phyloP scores from a whole-genome alignment of 2,329 filamentous ascomycete genomes.

The Fusarium coffeatum region DNA sequence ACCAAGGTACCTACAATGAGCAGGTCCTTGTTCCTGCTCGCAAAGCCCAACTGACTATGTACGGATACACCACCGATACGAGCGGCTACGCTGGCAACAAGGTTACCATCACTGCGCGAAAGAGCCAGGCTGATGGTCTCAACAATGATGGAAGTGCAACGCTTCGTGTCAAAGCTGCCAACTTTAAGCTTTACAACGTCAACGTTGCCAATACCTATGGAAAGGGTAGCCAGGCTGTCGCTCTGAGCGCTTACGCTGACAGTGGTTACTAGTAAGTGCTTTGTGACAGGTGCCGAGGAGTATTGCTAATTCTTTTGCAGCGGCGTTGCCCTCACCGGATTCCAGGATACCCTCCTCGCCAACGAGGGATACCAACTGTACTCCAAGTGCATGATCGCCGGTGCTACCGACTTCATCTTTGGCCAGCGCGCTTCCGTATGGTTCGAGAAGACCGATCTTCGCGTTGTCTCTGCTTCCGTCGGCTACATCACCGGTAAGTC shows the following conservation, averaged over 20 bases:
- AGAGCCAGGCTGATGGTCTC: slow-evolving; percentile 57
- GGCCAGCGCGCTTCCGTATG: slow-evolving; percentile 57
- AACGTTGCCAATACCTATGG: slow-evolving; percentile 62
- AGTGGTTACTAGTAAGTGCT: slow-evolving; percentile 57
- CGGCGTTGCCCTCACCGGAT: slow-evolving; percentile 59
- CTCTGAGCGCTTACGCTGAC: slow-evolving; percentile 57
- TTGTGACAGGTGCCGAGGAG: rapidly evolving
- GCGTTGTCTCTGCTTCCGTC: slow-evolving; percentile 50
- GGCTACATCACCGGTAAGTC: slow-evolving; percentile 58
- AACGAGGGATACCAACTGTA: slow-evolving; percentile 62
- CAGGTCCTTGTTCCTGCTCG: slow-evolving; percentile 63
- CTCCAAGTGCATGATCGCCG: slow-evolving; percentile 56
- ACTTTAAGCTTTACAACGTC: slow-evolving; percentile 72
- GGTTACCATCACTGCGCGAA: slow-evolving; percentile 62
- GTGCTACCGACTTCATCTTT: slow-evolving; percentile 64
- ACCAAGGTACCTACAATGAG: slow-evolving; percentile 66
- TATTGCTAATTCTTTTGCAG: neutral
- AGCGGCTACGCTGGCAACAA: slow-evolving; percentile 64
- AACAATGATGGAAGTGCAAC: slow-evolving; percentile 66
- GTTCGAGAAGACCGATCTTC: slow-evolving; percentile 58
- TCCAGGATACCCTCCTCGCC: slow-evolving; percentile 63
- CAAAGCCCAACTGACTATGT: slow-evolving; percentile 64
- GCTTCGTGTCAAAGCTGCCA: slow-evolving; percentile 57
- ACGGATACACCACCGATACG: slow-evolving; percentile 65
- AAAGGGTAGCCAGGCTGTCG: slow-evolving; percentile 60